These are phyloP conservation scores for Phialophora chinensis DNA, from an alignment of 2,329 filamentous ascomycete species.

Conservation along the genomic window DNA sequence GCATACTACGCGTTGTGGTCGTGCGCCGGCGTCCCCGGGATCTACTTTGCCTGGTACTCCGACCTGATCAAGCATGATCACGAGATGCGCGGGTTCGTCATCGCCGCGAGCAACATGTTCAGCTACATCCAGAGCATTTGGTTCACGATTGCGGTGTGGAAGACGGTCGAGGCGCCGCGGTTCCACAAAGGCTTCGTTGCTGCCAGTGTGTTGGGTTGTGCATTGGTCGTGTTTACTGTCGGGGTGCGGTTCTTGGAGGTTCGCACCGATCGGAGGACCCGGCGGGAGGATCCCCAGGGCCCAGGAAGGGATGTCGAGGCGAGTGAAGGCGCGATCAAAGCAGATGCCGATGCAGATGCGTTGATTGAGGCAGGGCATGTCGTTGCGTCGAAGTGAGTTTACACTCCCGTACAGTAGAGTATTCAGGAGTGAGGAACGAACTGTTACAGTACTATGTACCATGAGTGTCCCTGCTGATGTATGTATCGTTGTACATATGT, in stretches of 20 bases:
- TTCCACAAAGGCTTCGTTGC: constrained; percentile 16
- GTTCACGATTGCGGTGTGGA: constrained; percentile 28
- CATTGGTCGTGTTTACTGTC: constrained; percentile 10
- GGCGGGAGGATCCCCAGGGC: neutral
- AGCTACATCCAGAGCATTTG: constrained; percentile 31
- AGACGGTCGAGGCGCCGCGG: constrained; percentile 20
- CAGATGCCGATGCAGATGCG: too few relatives aligned
- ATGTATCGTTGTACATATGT: too few relatives aligned
- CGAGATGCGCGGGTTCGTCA: constrained; percentile 31
- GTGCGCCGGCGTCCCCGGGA: constrained; percentile 24
- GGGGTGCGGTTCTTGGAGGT: constrained; percentile 1
- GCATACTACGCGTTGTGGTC: constrained; percentile 27
- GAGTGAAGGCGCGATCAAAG: neutral
- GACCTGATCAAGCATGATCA: constrained; percentile 32
- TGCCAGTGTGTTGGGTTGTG: constrained; percentile 3
- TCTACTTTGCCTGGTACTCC: constrained; percentile 30
- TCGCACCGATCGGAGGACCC: neutral
- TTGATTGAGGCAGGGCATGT: too few relatives aligned
- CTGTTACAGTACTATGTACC: too few relatives aligned
- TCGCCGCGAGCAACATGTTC: constrained; percentile 29
- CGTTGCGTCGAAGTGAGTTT: too few relatives aligned
- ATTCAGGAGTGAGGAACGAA: too few relatives aligned
- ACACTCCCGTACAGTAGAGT: too few relatives aligned
- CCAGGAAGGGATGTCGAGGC: neutral
- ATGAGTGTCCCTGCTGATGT: too few relatives aligned